These are phyloP conservation scores for Aspergillus egyptiacus DNA, from an alignment of 495 filamentous ascomycete species.

Conservation along the genomic window DNA sequence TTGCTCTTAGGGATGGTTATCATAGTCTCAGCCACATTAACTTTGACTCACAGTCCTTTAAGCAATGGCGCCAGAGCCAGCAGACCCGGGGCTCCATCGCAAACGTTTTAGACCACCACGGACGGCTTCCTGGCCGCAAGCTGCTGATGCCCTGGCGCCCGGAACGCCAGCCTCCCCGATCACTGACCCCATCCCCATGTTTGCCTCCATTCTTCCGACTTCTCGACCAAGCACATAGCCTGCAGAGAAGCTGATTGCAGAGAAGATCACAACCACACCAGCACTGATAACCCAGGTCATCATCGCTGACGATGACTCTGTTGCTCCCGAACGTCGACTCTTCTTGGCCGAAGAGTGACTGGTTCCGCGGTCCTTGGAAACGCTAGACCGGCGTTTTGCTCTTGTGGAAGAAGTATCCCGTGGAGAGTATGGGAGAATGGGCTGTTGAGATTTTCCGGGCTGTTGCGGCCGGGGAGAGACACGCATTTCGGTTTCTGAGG, in stretches of 20 bases:
- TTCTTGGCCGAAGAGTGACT: conserved; percentile 46
- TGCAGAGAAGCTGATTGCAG: conserved; percentile 86
- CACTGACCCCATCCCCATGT: conserved; percentile 29
- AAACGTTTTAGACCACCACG: conserved; percentile 39
- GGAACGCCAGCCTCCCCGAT: conserved; percentile 28
- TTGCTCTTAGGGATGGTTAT: background rate
- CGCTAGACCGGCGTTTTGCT: conserved; percentile 45
- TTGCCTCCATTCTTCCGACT: conserved; percentile 63
- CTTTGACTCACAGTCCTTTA: background rate
- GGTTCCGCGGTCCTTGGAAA: conserved; percentile 48
- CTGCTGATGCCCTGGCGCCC: conserved; percentile 29
- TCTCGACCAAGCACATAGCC: conserved; percentile 86
- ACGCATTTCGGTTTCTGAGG: conserved; percentile 18
- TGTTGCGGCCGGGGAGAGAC: conserved; percentile 21
- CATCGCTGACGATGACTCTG: conserved; percentile 35
- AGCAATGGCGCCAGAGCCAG: conserved; percentile 35
- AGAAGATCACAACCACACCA: conserved; percentile 85
- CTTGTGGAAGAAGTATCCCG: conserved; percentile 24
- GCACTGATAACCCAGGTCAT: conserved; percentile 90
- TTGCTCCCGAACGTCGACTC: conserved; percentile 38
- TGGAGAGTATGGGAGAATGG: conserved; percentile 21
- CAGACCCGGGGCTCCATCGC: conserved; percentile 36
- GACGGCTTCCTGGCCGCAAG: conserved; percentile 41
- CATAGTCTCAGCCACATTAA: background rate
- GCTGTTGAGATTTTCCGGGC: conserved; percentile 17